A percentile compares a stretch with the other conserved stretches of the same genome.
phyloP scores from a whole-genome alignment of 2,329 filamentous ascomycete genomes.

The Penicillium brevicompactum region DNA sequence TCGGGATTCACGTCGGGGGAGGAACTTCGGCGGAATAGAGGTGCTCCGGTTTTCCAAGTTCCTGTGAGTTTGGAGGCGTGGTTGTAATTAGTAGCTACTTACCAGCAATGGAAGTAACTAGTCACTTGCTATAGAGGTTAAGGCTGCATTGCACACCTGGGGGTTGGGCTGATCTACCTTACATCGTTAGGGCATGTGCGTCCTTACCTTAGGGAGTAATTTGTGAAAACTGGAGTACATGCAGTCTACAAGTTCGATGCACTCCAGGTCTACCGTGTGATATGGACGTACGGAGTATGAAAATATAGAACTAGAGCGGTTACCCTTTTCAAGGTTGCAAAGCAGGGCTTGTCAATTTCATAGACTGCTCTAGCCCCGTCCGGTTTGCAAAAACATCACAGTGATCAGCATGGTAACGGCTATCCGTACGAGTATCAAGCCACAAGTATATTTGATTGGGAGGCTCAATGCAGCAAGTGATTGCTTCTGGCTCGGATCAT shows the following conservation, averaged over 20 bases:
- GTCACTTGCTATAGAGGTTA: too few relatives aligned
- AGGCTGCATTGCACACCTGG: neutral
- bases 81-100: too few relatives aligned
- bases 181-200: neutral
- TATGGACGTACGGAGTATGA: neutral
- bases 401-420: conserved; percentile 6
- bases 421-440: neutral
- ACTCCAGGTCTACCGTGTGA: neutral
- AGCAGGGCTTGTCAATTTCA: neutral
- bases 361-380: neutral
- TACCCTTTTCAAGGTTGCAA: neutral
- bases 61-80: too few relatives aligned
- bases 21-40: neutral
- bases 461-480: neutral
- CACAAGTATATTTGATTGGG: neutral
- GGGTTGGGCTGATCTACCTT: neutral
- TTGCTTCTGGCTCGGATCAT: conserved; percentile 2
- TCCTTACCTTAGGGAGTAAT: neutral
- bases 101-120: too few relatives aligned
- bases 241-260: neutral
- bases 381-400: conserved; percentile 7
- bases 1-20: conserved; percentile 1
- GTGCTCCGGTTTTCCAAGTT: neutral
- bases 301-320: too few relatives aligned
- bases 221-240: neutral